Evolutionary conservation across 805 yeast species (phyloP).

Genomic region (Limtongozyma cylindracea): DNA sequence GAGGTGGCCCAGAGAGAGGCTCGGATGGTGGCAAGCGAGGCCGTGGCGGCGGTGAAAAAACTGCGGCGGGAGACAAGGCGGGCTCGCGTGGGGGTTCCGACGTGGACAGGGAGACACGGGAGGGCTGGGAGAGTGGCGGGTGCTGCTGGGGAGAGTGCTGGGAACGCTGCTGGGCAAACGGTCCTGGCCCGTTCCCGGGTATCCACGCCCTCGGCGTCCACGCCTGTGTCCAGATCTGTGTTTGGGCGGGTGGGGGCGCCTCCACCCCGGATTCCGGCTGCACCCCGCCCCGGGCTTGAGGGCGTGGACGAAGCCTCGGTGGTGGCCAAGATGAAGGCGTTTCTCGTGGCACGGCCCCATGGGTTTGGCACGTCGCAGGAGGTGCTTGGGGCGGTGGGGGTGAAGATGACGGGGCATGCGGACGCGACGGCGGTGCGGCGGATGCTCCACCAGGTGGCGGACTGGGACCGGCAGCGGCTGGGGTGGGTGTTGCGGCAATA

Average conservation of each 20-base stretch:
- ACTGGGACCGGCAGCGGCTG: conserved; percentile 29
- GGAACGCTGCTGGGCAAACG: neutral
- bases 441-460: conserved; percentile 39
- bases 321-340: conserved; percentile 6
- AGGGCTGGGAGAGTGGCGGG: conserved; percentile 7
- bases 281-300: conserved; percentile 10
- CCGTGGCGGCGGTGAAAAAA: conserved; percentile 26
- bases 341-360: conserved; percentile 10
- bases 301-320: conserved; percentile 3
- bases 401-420: conserved; percentile 9
- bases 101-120: no score
- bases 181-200: neutral
- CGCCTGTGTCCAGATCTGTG: neutral
- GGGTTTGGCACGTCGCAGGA: conserved; percentile 21
- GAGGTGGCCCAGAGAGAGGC: conserved; percentile 41
- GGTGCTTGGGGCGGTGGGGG: conserved; percentile 13
- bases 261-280: conserved; percentile 23
- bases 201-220: neutral
- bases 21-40: conserved; percentile 23
- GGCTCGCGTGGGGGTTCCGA: no score
- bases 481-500: conserved; percentile 35
- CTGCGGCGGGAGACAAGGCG: no score
- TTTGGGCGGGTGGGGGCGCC: conserved; percentile 4
- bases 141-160: neutral
- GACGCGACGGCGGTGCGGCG: conserved; percentile 40